Conservation (phyloP, 768 basidiomycete genomes). For the Lactarius evosmus region DNA sequence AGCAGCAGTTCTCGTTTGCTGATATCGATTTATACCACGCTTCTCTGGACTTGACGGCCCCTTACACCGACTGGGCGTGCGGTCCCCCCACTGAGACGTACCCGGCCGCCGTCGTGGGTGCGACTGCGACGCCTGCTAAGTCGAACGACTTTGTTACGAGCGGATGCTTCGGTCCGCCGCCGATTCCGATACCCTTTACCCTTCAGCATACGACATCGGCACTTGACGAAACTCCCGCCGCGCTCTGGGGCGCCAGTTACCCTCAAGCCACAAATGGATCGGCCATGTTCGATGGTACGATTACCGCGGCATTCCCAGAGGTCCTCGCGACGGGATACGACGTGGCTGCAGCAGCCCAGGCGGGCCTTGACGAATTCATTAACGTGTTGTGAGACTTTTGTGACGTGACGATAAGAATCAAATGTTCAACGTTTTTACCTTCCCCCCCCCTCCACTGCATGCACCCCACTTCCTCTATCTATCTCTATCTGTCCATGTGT, state of each 20-base stretch:
- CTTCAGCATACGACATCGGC: constrained; percentile 8
- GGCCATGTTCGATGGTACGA: constrained; percentile 4
- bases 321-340: constrained; percentile 17
- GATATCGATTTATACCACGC: constrained; percentile 20
- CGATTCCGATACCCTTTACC: constrained; percentile 21
- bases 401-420: constrained; percentile 8
- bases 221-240: constrained; percentile 18
- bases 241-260: constrained; percentile 18
- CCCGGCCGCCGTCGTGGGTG: neutral
- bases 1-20: constrained; percentile 20
- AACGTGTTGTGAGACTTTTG: constrained; percentile 7
- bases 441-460: neutral
- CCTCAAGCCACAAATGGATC: constrained; percentile 1
- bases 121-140: constrained; percentile 1
- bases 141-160: constrained; percentile 10
- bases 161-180: constrained; percentile 15
- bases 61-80: constrained; percentile 18
- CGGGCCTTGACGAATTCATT: constrained; percentile 23
- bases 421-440: neutral
- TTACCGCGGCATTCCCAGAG: constrained; percentile 2
- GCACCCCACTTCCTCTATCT: neutral
- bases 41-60: constrained; percentile 13
- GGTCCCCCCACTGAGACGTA: constrained; percentile 10
- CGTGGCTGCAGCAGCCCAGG: constrained; percentile 4
- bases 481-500: constrained; percentile 4